These are phyloP conservation scores for Fusarium tricinctum DNA, from an alignment of 2,329 filamentous ascomycete species.

Conservation along the genomic window DNA sequence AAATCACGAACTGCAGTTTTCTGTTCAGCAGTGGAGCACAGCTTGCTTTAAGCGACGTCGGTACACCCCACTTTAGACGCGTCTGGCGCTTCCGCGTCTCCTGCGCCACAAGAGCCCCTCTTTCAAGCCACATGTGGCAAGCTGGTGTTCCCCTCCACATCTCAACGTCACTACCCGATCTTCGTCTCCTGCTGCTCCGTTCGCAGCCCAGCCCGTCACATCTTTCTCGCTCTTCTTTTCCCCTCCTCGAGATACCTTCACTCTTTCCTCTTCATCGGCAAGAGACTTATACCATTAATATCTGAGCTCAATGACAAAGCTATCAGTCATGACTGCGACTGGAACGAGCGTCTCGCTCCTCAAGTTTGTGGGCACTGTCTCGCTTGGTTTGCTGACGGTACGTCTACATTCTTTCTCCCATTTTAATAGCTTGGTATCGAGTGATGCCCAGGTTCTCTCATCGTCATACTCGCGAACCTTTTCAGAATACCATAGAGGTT, in stretches of 20 bases:
- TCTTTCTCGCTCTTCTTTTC: conserved; percentile 28
- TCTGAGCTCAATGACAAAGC: conserved; percentile 1
- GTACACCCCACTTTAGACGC: conserved; percentile 28
- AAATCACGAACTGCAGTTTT: conserved; percentile 38
- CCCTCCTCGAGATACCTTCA: conserved; percentile 13
- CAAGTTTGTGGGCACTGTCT: conserved; percentile 95
- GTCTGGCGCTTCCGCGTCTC: not conserved
- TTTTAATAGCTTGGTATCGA: conserved; percentile 28
- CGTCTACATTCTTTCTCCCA: conserved; percentile 53
- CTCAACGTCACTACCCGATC: conserved; percentile 37
- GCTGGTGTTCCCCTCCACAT: conserved; percentile 14
- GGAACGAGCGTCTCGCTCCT: conserved; percentile 80
- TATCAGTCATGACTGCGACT: conserved; percentile 71
- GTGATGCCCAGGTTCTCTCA: conserved; percentile 14
- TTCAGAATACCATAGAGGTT: not conserved
- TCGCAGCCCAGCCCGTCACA: conserved; percentile 30
- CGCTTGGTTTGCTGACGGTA: conserved; percentile 89
- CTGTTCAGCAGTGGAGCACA: conserved; percentile 30
- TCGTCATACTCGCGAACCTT: not conserved
- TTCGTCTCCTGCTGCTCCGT: conserved; percentile 14
- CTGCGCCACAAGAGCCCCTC: conserved; percentile 13
- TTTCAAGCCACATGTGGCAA: conserved; percentile 23
- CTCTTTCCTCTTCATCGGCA: conserved; percentile 7
- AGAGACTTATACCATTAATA: conserved; percentile 6
- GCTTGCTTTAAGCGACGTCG: conserved; percentile 32